Conservation (phyloP, 257 asterid genomes). For the Lithospermum erythrorhizon region DNA sequence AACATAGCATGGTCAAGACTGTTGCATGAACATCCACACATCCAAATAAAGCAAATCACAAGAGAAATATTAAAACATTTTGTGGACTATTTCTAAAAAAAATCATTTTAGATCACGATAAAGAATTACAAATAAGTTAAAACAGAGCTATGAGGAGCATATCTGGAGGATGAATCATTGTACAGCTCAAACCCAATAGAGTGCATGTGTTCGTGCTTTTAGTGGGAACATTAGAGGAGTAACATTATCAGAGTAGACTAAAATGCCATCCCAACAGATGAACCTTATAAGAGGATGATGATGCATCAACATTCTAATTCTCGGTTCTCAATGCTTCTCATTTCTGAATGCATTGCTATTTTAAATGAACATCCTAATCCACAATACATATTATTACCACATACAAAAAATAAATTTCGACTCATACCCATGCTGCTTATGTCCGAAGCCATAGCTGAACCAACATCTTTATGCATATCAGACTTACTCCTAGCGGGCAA, state of each 20-base stretch:
- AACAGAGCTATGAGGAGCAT: not conserved
- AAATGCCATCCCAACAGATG: not conserved
- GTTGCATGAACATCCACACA: not conserved
- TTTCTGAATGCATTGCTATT: not conserved
- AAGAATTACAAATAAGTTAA: not conserved
- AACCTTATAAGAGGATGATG: not conserved
- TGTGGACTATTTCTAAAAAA: too few species aligned
- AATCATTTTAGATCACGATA: not conserved
- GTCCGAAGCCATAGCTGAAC: conserved; percentile 46
- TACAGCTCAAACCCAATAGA: not conserved
- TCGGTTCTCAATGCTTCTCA: not conserved
- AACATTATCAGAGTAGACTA: not conserved
- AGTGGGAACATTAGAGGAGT: not conserved
- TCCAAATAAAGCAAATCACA: not conserved
- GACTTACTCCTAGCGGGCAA: conserved; percentile 37
- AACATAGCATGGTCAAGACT: too few species aligned
- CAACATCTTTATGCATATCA: conserved; percentile 25
- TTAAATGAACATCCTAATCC: not conserved
- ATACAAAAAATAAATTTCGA: conserved; percentile 9
- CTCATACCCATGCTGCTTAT: conserved; percentile 73
- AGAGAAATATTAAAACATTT: not conserved
- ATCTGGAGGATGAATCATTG: not conserved
- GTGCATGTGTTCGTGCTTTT: not conserved
- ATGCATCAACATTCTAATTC: not conserved
- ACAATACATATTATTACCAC: conserved; percentile 7